Evolutionary conservation across 176 grass and related monocot genomes (phyloP), one percentile per base, ranked within the genome.

Genomic region (Pharus latifolius): DNA sequence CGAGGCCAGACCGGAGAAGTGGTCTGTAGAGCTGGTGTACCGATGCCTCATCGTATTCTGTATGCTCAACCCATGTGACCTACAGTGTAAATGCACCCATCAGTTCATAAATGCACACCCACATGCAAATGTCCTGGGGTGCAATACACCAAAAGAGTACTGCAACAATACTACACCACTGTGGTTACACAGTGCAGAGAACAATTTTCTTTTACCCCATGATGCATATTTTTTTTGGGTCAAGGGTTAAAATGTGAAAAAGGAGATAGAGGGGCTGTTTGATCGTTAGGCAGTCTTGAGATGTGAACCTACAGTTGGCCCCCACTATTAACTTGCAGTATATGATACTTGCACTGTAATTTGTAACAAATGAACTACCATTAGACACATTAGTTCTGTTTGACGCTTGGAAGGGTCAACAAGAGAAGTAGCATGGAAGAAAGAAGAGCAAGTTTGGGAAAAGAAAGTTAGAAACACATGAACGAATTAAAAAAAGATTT

Each of bases 41-140:
- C 29, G 81, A 73, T 28, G 73, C 50, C 61, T 98, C 94, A 49
- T 93, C 89, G 80, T 92, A 90, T 74, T 98, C 94, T 32, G 80
- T 73, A 84, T 98, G 89, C 78, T 98, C 94, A 23, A 98, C 84
- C 94, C 94, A 98, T 45, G 86, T 98, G 75, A 98, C 89, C 94
- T 98, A 87, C 73, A 78, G 68, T 75, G 72, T 56, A 82, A 89
- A 82, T 57, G 72, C 82, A 82, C 78, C 75, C 46, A 74, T 93
- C 88, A 98, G 86, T 54, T 17, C 78, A 98, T 98, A 83, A 92
- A 93, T 97, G 83, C 89, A 72, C 45, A 38, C 76, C 81, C 82
- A 84, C 89, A 88, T 67, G 67, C 61, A 27, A 78, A 49, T 79
- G 69, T 77, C 80, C 69, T 76, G 62, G 46, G 61, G 68, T 64